These are phyloP conservation scores for Penicillium sp. DNA, from an alignment of 2,329 filamentous ascomycete genomes.

Conservation along the genomic window DNA sequence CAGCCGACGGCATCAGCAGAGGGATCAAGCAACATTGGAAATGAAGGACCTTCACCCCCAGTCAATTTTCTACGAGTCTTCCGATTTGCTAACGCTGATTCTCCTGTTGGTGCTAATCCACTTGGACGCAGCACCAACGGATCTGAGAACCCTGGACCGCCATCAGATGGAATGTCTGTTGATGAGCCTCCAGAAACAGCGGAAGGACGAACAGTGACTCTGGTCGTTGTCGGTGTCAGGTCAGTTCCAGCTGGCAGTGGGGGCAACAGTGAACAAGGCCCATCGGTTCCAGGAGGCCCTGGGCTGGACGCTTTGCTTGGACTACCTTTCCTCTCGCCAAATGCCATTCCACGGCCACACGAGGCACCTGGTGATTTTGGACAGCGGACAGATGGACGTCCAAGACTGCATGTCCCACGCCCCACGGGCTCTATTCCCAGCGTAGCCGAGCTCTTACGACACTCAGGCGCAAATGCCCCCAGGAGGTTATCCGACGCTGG, in stretches of 20 bases:
- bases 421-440: constrained; percentile 55
- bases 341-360: constrained; percentile 40
- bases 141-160: constrained; percentile 24
- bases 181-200: constrained; percentile 43
- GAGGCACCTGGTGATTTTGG: constrained; percentile 53
- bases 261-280: constrained; percentile 46
- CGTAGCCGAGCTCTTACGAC: constrained; percentile 56
- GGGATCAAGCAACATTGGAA: constrained; percentile 31
- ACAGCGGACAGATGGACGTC: constrained; percentile 56
- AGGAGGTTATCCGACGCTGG: constrained; percentile 35
- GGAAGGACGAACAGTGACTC: constrained; percentile 63
- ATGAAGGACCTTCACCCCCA: constrained; percentile 52
- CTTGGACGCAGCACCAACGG: constrained; percentile 26
- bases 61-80: constrained; percentile 71
- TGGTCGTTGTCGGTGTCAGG: constrained; percentile 69
- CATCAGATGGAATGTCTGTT: constrained; percentile 38
- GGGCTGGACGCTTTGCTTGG: constrained; percentile 49
- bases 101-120: constrained; percentile 25
- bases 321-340: constrained; percentile 47
- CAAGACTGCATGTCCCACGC: constrained; percentile 53
- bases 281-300: constrained; percentile 41
- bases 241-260: constrained; percentile 60
- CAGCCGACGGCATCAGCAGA: constrained; percentile 39
- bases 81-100: constrained; percentile 60
- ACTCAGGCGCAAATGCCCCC: constrained; percentile 44